Conservation (phyloP, 345 rosid species). For the Citrus mangshanensis region DNA sequence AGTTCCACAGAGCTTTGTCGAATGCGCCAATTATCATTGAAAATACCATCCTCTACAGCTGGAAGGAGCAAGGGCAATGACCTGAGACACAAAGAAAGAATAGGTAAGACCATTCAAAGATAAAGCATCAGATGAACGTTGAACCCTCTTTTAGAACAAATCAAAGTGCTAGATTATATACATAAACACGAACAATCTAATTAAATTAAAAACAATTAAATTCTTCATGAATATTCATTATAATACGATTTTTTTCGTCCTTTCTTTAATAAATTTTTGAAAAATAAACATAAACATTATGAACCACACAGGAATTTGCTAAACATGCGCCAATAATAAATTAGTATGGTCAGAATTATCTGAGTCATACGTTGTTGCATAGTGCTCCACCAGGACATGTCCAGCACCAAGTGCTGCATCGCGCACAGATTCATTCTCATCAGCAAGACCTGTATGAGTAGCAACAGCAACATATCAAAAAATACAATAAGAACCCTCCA, state of each 20-base stretch:
- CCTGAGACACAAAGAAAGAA: conserved; percentile 37
- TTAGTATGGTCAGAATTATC: conserved; percentile 1
- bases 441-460: conserved; percentile 77
- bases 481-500: conserved; percentile 11
- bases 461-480: conserved; percentile 14
- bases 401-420: conserved; percentile 99
- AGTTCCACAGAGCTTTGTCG: conserved; percentile 98
- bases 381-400: conserved; percentile 95
- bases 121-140: not conserved
- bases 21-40: conserved; percentile 96
- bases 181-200: not conserved
- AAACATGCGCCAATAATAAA: not conserved
- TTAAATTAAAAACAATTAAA: not conserved
- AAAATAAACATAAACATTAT: not conserved
- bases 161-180: not conserved
- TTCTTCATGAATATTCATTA: not conserved
- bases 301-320: not conserved
- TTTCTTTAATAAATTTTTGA: not conserved
- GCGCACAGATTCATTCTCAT: conserved; percentile 99
- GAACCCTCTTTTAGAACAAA: not conserved
- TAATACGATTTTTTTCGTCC: not conserved
- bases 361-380: conserved; percentile 75
- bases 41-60: conserved; percentile 98
- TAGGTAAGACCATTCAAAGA: not conserved
- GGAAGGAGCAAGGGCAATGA: conserved; percentile 97